Evolutionary conservation across 371 early-diverging fungal genomes (phyloP).

Genomic region (Coemansia sp.): DNA sequence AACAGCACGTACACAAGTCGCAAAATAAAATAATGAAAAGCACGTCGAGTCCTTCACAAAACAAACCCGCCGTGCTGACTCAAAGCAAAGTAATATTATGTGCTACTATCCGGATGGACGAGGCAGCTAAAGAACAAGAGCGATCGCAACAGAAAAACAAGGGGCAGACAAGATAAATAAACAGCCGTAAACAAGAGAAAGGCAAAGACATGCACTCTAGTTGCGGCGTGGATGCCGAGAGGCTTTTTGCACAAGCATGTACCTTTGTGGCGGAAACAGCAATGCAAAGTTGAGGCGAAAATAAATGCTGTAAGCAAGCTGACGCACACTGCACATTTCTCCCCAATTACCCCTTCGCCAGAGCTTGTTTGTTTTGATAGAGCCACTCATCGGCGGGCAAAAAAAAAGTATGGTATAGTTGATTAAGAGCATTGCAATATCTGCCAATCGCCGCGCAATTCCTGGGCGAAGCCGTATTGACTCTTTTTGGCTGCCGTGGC

Average conservation of each 20-base stretch:
- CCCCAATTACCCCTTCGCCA: neutral
- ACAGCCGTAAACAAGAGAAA: neutral
- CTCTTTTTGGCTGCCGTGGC: neutral
- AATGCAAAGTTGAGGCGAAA: neutral
- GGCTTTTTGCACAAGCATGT: neutral
- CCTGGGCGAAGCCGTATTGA: too few species aligned
- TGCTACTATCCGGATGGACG: neutral
- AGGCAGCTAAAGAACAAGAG: conserved; percentile 1
- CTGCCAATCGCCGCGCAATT: too few species aligned
- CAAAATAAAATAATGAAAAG: neutral
- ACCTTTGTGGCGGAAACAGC: conserved; percentile 2
- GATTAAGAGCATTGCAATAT: too few species aligned
- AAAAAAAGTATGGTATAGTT: too few species aligned
- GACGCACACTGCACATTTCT: neutral
- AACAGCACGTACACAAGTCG: neutral
- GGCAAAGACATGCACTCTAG: neutral
- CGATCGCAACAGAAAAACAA: conserved; percentile 1
- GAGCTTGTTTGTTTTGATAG: neutral
- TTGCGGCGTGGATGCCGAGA: conserved; percentile 5
- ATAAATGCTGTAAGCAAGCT: neutral
- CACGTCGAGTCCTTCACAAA: neutral
- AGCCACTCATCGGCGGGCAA: neutral
- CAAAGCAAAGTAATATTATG: neutral
- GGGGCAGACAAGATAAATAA: neutral
- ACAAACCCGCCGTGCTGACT: neutral